Evolutionary conservation across 441 rosid genomes (phyloP).

Genomic region (Metrosideros polymorpha): DNA sequence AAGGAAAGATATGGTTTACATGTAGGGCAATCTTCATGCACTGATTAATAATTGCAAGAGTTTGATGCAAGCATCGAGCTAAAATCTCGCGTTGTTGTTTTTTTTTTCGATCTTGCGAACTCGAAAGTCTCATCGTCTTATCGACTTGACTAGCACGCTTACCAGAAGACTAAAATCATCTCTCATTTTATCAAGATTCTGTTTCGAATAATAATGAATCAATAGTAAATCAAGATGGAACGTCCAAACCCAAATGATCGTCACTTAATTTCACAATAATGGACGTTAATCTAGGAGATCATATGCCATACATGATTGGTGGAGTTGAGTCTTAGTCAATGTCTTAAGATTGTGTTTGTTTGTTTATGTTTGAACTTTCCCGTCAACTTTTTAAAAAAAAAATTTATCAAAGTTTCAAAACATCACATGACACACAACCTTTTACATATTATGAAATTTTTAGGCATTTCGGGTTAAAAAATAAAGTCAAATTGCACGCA

Average conservation of each 20-base stretch:
- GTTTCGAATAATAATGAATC: background rate
- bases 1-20: background rate
- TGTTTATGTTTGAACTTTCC: background rate
- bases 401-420: background rate
- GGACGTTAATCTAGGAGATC: no score
- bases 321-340: background rate
- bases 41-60: background rate
- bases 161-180: background rate
- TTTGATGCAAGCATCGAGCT: background rate
- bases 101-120: background rate
- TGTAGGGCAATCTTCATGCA: background rate
- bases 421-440: background rate
- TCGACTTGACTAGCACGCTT: background rate
- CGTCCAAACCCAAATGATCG: background rate
- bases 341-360: background rate
- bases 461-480: rapidly evolving
- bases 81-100: background rate
- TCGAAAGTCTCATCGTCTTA: background rate
- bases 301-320: background rate
- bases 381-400: rapidly evolving
- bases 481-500: background rate
- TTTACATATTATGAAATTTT: background rate
- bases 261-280: background rate
- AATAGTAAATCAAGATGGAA: background rate
- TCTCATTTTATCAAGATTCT: background rate